Evolutionary conservation across 129 eudicot species (phyloP), one percentile per base, ranked within the genome.

Genomic region (Chrysanthemum makinoi): DNA sequence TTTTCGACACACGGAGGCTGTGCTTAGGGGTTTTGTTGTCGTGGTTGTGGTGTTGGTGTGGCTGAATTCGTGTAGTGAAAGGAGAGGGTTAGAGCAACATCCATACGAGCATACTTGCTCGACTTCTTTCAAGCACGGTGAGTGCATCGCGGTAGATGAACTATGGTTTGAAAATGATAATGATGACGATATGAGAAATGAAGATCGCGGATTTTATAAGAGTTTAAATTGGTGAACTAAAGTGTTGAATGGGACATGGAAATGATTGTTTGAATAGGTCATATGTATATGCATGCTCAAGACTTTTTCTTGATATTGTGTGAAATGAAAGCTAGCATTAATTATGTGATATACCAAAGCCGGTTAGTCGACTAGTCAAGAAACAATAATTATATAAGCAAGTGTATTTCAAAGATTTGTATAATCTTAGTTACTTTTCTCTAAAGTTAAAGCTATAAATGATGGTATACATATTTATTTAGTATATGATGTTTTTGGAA

Each of bases 51-150:
- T 43, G n/a, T 48, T 61, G 19, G 85, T 19, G 62, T 65, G 70
- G n/a, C 74, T 66, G 54, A 84, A 44, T 17, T 75, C 77, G 1
- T 83, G 72, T 13, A 33, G 50, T 14, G 67, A 54, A 33, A 86
- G 26, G 30, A 89, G 82, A 56, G 94, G 90, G 66, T 60, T 77
- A 39, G 85, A 81, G 63, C 86, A 88, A 68, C 97, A 91, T 60
- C 88, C 86, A 69, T 71, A 76, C 17, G 81, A 66, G 77, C 87
- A 85, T 30, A 83, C 75, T 65, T 81, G 84, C 56, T 76, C 50
- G 19, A 71, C 87, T 48, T 81, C 79, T 65, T 70, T 86, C 12
- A 80, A 73, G 71, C 86, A 76, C 43, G 95, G 87, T 65, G 95
- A 86, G 59, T 84, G 77, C 92, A 89, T 89, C 18, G 53, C 68